Evolutionary conservation across 257 asterid species (phyloP).

Genomic region (Cynanchum wilfordii): DNA sequence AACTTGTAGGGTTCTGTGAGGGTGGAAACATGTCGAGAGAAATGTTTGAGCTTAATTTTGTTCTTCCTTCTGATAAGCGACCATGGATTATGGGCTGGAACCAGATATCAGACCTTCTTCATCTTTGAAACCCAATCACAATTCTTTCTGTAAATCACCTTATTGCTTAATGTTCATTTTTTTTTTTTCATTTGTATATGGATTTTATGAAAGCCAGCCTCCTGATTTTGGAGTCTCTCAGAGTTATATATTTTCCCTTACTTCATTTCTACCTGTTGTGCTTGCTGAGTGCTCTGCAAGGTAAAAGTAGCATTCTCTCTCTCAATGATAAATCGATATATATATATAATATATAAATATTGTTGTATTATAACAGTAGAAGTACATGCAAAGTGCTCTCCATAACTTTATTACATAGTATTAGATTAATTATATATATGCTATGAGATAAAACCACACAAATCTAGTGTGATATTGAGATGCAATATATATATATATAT

Average conservation of each 20-base stretch:
- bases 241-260: slow-evolving; percentile 5
- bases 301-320: no score
- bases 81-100: slow-evolving; percentile 87
- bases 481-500: no score
- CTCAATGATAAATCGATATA: no score
- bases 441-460: no score
- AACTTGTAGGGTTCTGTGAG: slow-evolving; percentile 78
- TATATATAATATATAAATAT: no score
- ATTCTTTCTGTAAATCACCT: slow-evolving; percentile 29
- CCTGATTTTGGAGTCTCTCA: slow-evolving; percentile 30
- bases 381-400: background rate
- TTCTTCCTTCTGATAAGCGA: slow-evolving; percentile 71
- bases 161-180: background rate
- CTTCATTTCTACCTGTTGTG: background rate
- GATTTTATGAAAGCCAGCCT: slow-evolving; percentile 22
- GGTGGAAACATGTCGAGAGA: slow-evolving; percentile 76
- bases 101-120: slow-evolving; percentile 81
- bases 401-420: background rate
- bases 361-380: no score
- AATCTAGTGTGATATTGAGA: no score
- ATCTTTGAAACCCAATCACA: slow-evolving; percentile 37
- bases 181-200: slow-evolving; percentile 17
- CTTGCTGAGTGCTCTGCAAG: background rate
- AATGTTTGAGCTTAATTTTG: slow-evolving; percentile 90
- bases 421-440: no score